Base-by-base conservation (phyloP, 345 rosid genomes). In the Eucalyptus paniculata region DNA sequence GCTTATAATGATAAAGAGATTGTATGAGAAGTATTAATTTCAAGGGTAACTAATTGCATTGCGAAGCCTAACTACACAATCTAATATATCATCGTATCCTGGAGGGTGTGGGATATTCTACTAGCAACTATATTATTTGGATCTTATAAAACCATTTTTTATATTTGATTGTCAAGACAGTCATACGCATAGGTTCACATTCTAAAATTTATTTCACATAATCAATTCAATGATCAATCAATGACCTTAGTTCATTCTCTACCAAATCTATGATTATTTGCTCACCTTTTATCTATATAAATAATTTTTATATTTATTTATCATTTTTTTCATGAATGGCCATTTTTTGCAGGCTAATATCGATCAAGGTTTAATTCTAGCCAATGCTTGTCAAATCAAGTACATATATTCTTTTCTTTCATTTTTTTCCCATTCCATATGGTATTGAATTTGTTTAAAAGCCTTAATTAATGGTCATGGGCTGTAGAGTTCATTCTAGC, bases 61-160 rank as follows among this genome's bases (percentile, higher is more conserved):
- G 0, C 0, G 2, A 62, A 12, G 34, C 34, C 69, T 62, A 62
- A 62, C 9, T 2, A 28, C 34, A 62, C 34, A 16, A 62, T 13
- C 34, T 62, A 28, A 30, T 28, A 30, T 9, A 62, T 62, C 5
- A 0, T 3, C 0, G 4, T 30, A 30, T 62, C 34, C 34, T 2
- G 0, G 1, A 62, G 34, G 69, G 69, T 15, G 30, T 30, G 9
- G 32, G 69, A 62, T 62, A 62, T 62, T 28, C 2, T 62, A 30
- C 34, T 30, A 28, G 34, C 15, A 62, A 30, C 8, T 2, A 13
- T 14, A 30, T 62, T 62, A 13, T 30, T 62, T 30, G 34, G 69
- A 62, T 62, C 3, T 62, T 6, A 30, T 62, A 62, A 30, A 62
- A n/a, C n/a, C 0, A 1, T 17, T 62, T 30, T 0, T 62, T 13